Evolutionary conservation across 208 protist genomes (phyloP), one percentile per base, ranked within the genome.

Genomic region (Herpetomonas samuelpessoai): DNA sequence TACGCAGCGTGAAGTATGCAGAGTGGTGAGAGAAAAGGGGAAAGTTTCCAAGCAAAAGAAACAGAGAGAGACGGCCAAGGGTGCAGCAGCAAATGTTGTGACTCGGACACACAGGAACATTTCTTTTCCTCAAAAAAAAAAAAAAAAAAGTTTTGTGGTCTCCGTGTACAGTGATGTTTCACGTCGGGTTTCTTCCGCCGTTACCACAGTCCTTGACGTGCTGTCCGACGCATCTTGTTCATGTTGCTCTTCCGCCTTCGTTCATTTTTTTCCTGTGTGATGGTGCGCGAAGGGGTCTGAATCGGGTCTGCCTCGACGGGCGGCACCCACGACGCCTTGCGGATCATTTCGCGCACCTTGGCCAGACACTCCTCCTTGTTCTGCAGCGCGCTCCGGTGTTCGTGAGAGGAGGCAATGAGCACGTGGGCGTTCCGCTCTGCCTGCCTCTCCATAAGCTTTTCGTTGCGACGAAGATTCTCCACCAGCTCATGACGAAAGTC

Each of bases 281-380:
- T 66, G 35, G 82, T 63, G 24, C 35, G 39, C 0, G 83, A 63
- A 2, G 87, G 62, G 27, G 53, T 62, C 65, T 88, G 66, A 27
- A 90, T 76, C 3, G 81, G 81, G 31, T 67, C 70, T 1, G 69
- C 62, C 49, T 82, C 77, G 18, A 81, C 72, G 16, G 83, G 87
- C 10, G 83, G 87, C 26, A 91, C 77, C 79, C 79, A 93, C 12
- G 87, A 93, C 1, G 87, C 87, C 51, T 60, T 73, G 46, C 80
- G 76, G 44, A 93, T 69, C 56, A 91, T 57, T 41, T 81, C 74
- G 41, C 69, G 62, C 59, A 93, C 49, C 52, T 82, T 76, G 3
- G 70, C 35, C 25, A 93, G 27, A 55, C 83, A 90, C 1, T 55
- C 81, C 57, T 88, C 81, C 48, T 85, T 86, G 71, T 95, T 95